These are phyloP conservation scores for Coniochaeta ligniaria DNA, from an alignment of 2,329 filamentous ascomycete genomes.

Conservation along the genomic window DNA sequence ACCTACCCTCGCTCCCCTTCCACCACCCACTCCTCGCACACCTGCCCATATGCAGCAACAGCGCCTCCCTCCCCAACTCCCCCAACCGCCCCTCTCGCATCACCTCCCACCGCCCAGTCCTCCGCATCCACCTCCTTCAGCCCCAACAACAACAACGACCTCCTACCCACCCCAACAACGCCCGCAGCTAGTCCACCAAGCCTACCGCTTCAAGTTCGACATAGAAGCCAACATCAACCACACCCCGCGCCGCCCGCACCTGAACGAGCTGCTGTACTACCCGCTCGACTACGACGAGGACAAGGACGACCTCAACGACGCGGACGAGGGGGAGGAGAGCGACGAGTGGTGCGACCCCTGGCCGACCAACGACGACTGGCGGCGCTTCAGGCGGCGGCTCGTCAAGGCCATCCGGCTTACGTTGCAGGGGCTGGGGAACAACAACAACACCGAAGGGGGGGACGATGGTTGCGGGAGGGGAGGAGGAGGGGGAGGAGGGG, in stretches of 20 bases:
- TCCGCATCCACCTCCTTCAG: not conserved
- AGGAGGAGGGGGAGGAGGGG: not conserved
- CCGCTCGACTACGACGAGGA: constrained; percentile 23
- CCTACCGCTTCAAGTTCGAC: constrained; percentile 39
- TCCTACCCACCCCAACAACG: constrained; percentile 9
- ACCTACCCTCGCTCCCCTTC: not conserved
- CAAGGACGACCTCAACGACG: constrained; percentile 11
- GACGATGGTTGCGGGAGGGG: not conserved
- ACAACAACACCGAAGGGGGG: no score
- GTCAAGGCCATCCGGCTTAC: constrained; percentile 20
- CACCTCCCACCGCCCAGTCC: constrained; percentile 8
- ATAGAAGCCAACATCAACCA: constrained; percentile 38
- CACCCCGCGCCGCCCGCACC: constrained; percentile 32
- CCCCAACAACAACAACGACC: not conserved
- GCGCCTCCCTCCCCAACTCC: not conserved
- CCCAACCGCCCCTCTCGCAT: not conserved
- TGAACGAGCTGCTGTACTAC: constrained; percentile 31
- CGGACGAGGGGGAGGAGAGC: constrained; percentile 10
- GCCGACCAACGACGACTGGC: constrained; percentile 33
- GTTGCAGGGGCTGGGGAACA: constrained; percentile 17
- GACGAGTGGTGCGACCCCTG: constrained; percentile 27
- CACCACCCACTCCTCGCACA: not conserved
- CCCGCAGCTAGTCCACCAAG: constrained; percentile 34
- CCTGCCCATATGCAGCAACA: not conserved
- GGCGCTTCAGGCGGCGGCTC: constrained; percentile 26